A percentile compares a stretch with the other conserved stretches of the same genome.
Conservation (phyloP, 78 protist species). For the Dictyostelium purpureum region DNA sequence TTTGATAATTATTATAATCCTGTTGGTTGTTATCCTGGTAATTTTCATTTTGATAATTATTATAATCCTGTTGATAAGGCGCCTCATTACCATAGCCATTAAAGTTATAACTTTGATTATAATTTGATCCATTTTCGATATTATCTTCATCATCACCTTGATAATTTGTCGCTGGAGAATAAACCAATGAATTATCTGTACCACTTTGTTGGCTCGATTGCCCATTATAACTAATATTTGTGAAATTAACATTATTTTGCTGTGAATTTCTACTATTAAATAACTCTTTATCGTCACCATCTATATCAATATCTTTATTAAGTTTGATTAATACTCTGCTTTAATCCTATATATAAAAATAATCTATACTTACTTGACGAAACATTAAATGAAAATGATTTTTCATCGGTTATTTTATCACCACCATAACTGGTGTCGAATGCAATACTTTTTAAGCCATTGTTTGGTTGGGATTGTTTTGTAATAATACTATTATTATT, state of each 20-base stretch:
- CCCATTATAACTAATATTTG: not conserved
- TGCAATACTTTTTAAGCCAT: not conserved
- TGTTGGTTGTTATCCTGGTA: no score
- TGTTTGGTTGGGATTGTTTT: no score
- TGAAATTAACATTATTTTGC: not conserved
- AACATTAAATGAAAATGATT: slow-evolving; percentile 7
- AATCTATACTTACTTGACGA: not conserved
- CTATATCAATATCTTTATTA: no score
- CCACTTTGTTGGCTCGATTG: not conserved
- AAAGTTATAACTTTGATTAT: no score
- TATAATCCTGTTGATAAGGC: no score
- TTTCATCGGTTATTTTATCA: not conserved
- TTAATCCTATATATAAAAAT: not conserved
- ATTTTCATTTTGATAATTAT: no score
- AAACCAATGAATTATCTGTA: not conserved
- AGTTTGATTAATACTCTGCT: no score
- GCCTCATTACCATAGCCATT: no score
- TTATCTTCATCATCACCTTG: slow-evolving; percentile 13
- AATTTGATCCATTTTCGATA: not conserved
- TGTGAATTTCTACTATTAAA: not conserved
- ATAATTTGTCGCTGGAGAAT: slow-evolving; percentile 7
- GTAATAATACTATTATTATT: no score
- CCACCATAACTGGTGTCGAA: not conserved
- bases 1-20: no score
- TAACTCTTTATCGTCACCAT: not conserved